Evolutionary conservation across 2,329 filamentous ascomycete species (phyloP).

Genomic region (Pseudopithomyces chartarum): DNA sequence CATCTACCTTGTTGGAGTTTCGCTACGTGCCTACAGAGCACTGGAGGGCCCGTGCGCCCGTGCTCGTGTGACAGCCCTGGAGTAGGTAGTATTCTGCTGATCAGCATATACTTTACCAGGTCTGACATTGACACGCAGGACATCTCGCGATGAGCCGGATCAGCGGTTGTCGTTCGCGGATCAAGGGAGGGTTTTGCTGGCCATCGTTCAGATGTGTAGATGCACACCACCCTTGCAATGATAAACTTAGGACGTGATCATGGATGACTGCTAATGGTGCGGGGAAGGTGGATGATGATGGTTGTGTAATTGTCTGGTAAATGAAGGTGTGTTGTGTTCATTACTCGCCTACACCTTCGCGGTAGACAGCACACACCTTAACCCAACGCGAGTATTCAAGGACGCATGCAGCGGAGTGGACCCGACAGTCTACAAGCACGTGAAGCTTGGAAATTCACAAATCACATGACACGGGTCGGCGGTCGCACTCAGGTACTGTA

Average conservation of each 20-base stretch:
- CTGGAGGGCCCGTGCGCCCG: too few species aligned
- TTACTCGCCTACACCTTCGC: too few species aligned
- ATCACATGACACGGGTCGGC: not conserved
- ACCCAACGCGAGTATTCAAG: too few species aligned
- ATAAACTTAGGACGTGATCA: not conserved
- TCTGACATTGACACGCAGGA: not conserved
- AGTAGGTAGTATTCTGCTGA: too few species aligned
- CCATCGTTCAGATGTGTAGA: not conserved
- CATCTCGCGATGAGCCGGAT: slow-evolving; percentile 1
- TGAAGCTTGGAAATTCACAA: too few species aligned
- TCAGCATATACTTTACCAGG: not conserved
- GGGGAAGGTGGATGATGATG: not conserved
- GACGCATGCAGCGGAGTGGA: too few species aligned
- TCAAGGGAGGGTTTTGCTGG: not conserved
- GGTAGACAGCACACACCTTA: too few species aligned
- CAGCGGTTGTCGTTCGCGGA: not conserved
- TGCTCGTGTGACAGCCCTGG: too few species aligned
- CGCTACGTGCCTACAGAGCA: too few species aligned
- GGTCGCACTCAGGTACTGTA: not conserved
- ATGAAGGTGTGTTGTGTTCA: not conserved
- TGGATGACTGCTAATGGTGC: not conserved
- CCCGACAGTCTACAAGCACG: too few species aligned
- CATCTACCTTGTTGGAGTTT: too few species aligned
- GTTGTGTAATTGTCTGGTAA: not conserved
- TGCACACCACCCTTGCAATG: not conserved